These are phyloP conservation scores for Euphorbia celastroides DNA, from an alignment of 441 rosid species.

Conservation along the genomic window DNA sequence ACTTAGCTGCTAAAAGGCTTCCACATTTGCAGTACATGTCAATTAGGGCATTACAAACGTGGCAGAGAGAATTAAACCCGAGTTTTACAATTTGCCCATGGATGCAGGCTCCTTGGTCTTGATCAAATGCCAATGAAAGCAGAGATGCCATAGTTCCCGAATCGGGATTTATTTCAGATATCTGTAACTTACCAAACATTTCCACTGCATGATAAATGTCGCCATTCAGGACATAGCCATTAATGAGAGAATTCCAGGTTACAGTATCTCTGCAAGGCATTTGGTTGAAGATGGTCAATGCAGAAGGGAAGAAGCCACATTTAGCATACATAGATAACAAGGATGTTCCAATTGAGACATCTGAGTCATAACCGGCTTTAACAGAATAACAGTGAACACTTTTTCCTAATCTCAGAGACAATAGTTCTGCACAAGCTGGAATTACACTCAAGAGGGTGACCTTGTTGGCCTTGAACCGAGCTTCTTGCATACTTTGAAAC, in stretches of 20 bases:
- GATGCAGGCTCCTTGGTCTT: constrained; percentile 33
- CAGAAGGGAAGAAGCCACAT: constrained; percentile 32
- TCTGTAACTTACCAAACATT: constrained; percentile 33
- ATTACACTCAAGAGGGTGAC: constrained; percentile 6
- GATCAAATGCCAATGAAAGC: constrained; percentile 38
- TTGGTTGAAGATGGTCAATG: constrained; percentile 36
- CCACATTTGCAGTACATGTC: constrained; percentile 61
- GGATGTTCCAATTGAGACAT: constrained; percentile 41
- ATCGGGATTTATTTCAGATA: constrained; percentile 33
- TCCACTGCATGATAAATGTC: constrained; percentile 28
- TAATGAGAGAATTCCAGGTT: constrained; percentile 54
- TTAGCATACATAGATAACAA: constrained; percentile 58
- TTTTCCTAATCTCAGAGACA: constrained; percentile 37
- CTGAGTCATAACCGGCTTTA: constrained; percentile 33
- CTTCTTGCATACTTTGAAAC: constrained; percentile 26
- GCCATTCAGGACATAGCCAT: constrained; percentile 42
- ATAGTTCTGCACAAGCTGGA: constrained; percentile 34
- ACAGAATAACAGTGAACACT: constrained; percentile 53
- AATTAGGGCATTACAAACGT: constrained; percentile 41
- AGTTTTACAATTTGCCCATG: constrained; percentile 33
- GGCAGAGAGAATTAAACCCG: constrained; percentile 34
- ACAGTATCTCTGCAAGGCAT: constrained; percentile 46
- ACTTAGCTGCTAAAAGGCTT: constrained; percentile 29
- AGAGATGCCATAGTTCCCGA: constrained; percentile 51
- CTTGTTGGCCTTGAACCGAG: constrained; percentile 6